phyloP scores from a whole-genome alignment of 306 rosid genomes.

The Prunus dulcis region DNA sequence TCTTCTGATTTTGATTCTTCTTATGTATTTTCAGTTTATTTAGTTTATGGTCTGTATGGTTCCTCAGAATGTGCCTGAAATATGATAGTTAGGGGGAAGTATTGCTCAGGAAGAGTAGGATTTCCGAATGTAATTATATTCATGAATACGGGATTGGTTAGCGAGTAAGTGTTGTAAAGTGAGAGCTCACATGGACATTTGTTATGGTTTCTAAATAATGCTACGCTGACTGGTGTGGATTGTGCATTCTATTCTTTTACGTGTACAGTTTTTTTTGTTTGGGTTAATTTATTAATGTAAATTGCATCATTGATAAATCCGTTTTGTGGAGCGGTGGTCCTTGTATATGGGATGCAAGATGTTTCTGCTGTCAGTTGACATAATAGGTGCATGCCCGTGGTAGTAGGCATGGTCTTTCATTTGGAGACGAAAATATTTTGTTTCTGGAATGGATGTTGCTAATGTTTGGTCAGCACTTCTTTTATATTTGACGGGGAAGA shows the following conservation, averaged over 20 bases:
- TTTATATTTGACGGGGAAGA: not conserved
- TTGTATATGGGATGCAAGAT: not conserved
- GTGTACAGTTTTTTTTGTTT: not conserved
- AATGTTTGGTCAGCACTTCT: not conserved
- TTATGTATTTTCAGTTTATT: conserved; percentile 1
- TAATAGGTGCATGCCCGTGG: not conserved
- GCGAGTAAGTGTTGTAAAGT: conserved; percentile 12
- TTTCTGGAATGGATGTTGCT: not conserved
- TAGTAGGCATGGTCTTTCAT: not conserved
- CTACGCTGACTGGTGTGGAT: not conserved
- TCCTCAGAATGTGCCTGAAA: not conserved
- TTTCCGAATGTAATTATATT: not conserved
- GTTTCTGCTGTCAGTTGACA: not conserved
- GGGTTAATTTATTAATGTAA: not conserved
- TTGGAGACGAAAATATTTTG: not conserved
- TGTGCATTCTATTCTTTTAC: not conserved
- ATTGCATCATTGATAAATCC: not conserved
- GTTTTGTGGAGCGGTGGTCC: not conserved
- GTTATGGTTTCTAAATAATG: not conserved
- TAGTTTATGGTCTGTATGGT: not conserved
- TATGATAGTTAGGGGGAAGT: not conserved
- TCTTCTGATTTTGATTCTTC: not conserved
- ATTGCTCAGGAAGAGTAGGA: not conserved
- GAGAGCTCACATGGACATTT: not conserved
- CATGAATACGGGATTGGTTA: not conserved